Percentiles rank a stretch among this genome's conserved stretches.
Evolutionary conservation across 129 eudicot genomes (phyloP).

Genomic region (Helianthus tuberosus): DNA sequence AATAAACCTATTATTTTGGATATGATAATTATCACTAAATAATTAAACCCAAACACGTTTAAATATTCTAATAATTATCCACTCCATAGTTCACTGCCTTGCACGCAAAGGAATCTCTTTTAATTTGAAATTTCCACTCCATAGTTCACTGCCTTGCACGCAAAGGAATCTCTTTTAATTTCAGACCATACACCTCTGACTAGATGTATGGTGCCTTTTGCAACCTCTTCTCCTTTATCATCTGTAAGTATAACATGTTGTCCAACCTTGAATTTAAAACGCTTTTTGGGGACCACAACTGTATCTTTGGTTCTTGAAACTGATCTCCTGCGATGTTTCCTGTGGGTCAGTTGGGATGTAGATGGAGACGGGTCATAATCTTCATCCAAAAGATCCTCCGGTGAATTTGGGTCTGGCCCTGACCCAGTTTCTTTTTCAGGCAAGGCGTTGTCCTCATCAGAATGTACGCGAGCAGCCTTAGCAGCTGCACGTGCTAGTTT

Average conservation of each 20-base stretch:
- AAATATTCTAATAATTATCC: too few relatives aligned
- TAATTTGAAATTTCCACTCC: too few relatives aligned
- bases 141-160: too few relatives aligned
- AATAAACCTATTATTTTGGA: too few relatives aligned
- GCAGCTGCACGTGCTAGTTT: constrained; percentile 74
- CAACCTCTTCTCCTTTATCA: constrained; percentile 53
- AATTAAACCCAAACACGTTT: too few relatives aligned
- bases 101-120: too few relatives aligned
- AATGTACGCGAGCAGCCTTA: constrained; percentile 45
- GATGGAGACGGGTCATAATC: constrained; percentile 27
- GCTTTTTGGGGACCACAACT: neutral
- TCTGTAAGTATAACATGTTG: constrained; percentile 50
- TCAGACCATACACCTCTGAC: neutral
- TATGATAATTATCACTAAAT: too few relatives aligned
- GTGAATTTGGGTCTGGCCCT: constrained; percentile 29
- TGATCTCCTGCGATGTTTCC: constrained; percentile 12
- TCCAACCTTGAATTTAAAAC: constrained; percentile 37
- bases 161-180: too few relatives aligned
- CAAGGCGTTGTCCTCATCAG: constrained; percentile 30
- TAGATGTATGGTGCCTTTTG: constrained; percentile 36
- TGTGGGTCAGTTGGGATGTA: constrained; percentile 20
- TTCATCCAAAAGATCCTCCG: constrained; percentile 39
- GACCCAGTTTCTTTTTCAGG: constrained; percentile 46
- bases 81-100: too few relatives aligned
- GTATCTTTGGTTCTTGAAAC: constrained; percentile 15